These are phyloP conservation scores for Cytospora mali DNA, from an alignment of 2,329 filamentous ascomycete species.

Conservation along the genomic window DNA sequence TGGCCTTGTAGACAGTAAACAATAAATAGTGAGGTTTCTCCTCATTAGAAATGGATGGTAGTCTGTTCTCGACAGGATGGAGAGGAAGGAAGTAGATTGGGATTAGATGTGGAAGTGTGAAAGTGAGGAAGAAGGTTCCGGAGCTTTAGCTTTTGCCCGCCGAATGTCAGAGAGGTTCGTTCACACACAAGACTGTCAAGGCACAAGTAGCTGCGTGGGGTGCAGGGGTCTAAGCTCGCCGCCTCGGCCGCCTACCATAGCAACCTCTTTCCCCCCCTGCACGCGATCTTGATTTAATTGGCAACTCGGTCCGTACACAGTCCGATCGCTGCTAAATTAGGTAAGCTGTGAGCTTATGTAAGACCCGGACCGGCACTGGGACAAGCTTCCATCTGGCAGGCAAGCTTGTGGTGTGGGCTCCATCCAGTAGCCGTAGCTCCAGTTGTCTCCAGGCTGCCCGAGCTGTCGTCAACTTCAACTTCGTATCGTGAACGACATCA, in stretches of 20 bases:
- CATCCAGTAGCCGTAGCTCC: not conserved
- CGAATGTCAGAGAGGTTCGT: not conserved
- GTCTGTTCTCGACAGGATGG: not conserved
- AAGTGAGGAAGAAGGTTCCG: not conserved
- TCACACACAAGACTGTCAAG: not conserved
- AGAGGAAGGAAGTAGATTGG: not conserved
- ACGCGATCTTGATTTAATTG: slow-evolving; percentile 18
- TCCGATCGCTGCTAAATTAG: not conserved
- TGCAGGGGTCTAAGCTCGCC: not conserved
- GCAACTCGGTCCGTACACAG: not conserved
- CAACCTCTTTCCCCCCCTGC: not conserved
- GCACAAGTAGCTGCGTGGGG: not conserved
- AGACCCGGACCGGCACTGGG: too few species aligned
- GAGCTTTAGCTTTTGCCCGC: slow-evolving; percentile 11
- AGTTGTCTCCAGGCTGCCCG: slow-evolving; percentile 34
- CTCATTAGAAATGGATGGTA: not conserved
- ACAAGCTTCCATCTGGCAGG: too few species aligned
- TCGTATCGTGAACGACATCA: slow-evolving; percentile 6
- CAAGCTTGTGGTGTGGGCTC: not conserved
- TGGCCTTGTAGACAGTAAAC: not conserved
- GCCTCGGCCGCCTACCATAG: too few species aligned
- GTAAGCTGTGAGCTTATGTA: slow-evolving; percentile 4
- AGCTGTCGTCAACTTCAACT: slow-evolving; percentile 36
- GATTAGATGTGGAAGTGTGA: not conserved
- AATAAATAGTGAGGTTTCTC: not conserved